These are phyloP conservation scores for Diplodia sapinea DNA, from an alignment of 2,329 filamentous ascomycete species.

Conservation along the genomic window DNA sequence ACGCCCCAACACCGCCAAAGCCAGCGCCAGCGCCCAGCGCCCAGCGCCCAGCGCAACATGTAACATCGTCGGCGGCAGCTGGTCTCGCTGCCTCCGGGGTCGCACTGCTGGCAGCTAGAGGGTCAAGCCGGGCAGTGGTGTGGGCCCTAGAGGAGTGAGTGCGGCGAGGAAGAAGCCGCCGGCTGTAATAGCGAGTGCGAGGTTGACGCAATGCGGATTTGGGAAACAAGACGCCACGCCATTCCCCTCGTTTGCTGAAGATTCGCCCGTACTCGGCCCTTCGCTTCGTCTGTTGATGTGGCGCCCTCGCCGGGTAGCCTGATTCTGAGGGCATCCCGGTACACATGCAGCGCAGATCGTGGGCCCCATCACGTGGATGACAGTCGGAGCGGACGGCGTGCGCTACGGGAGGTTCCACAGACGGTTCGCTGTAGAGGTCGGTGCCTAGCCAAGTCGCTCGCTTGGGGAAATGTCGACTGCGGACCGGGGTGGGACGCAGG, in stretches of 20 bases:
- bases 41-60: neutral
- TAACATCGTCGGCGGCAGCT: neutral
- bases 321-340: too few relatives aligned
- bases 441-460: neutral
- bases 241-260: neutral
- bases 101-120: constrained; percentile 7
- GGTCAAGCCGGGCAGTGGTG: neutral
- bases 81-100: neutral
- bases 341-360: neutral
- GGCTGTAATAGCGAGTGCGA: constrained; percentile 7
- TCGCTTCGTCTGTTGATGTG: neutral
- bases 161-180: too few relatives aligned
- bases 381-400: constrained; percentile 2
- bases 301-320: neutral
- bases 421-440: neutral
- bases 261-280: constrained; percentile 1
- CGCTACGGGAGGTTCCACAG: constrained; percentile 14
- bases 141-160: neutral
- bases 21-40: neutral
- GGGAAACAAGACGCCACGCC: neutral
- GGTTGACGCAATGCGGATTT: neutral
- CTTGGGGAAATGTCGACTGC: neutral
- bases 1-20: neutral
- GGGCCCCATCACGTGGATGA: neutral
- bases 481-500: constrained; percentile 4